Base-by-base conservation (phyloP, 208 protist species). In the Leishmania lainsoni region DNA sequence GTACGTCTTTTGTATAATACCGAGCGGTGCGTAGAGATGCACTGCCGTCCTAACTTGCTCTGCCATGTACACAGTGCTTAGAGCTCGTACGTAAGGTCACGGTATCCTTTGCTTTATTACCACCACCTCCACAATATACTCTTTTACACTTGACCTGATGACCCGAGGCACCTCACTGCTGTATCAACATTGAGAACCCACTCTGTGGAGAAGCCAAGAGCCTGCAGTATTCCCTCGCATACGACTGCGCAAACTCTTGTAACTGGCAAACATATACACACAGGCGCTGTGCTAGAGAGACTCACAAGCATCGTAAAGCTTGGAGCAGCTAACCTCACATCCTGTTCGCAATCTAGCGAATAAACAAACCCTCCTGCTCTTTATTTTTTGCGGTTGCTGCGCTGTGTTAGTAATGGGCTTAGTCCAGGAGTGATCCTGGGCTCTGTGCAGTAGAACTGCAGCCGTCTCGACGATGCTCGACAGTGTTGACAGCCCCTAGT, bases 1-100 rank as follows among this genome's bases (percentile, higher is more conserved):
- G 20, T 92, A 89, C 74, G 75, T 75, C 75, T 80, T 86, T 42
- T 87, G 89, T 73, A 90, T 90, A 35, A 72, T 90, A 39, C 83
- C 86, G 5, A 49, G 52, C 42, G 51, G 61, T 65, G 29, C 42
- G 1, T 84, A 75, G 51, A 48, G 9, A 0, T 0, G 51, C 51
- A n/a, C 16, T 59, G 16, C 14, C 42, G 8, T 0, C 4, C 16
- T 32, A 17, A 26, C 16, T 59, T 16, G 6, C 61, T 8, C 10
- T 39, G 9, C 61, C n/a, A 1, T 2, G 29, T 20, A 12, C 5
- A 66, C 26, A 63, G 12, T 3, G 22, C 3, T 26, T 9, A 63
- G 22, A 63, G 58, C 58, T 26, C 26, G 8, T 63, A 26, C 58
- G 22, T 29, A 0, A 20, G 29, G 26, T 4, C 26, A 8, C 10